Conservation (phyloP, 2,329 filamentous ascomycete species). For the Exophiala sp. region DNA sequence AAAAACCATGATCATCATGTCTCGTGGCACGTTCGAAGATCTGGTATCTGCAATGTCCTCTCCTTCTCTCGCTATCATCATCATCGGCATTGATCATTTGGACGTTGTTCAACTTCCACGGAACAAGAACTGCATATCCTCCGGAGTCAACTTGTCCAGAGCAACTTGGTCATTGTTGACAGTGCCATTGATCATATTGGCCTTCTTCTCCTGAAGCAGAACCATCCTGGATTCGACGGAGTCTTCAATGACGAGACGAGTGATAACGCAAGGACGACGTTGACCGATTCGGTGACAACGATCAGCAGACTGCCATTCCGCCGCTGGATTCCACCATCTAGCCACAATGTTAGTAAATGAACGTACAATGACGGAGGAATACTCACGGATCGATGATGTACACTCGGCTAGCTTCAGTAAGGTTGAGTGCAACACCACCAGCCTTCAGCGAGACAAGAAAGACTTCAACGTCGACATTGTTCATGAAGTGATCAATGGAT, state of each 20-base stretch:
- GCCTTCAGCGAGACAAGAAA: slow-evolving; percentile 96
- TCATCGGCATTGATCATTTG: too few species aligned
- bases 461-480: slow-evolving; percentile 86
- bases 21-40: too few species aligned
- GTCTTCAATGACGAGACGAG: slow-evolving; percentile 91
- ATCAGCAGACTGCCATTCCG: slow-evolving; percentile 97
- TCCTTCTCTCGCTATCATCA: background rate
- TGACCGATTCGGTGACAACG: slow-evolving; percentile 93
- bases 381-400: slow-evolving; percentile 95
- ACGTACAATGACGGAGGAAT: background rate
- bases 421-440: slow-evolving; percentile 88
- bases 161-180: slow-evolving; percentile 90
- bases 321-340: slow-evolving; percentile 99
- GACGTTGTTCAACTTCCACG: slow-evolving; percentile 53
- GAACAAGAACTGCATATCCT: slow-evolving; percentile 97
- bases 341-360: slow-evolving; percentile 1
- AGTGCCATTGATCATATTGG: slow-evolving; percentile 94
- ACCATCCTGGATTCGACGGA: slow-evolving; percentile 96
- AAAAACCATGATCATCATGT: too few species aligned
- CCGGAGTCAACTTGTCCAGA: slow-evolving; percentile 83
- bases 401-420: slow-evolving; percentile 90
- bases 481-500: slow-evolving; percentile 96
- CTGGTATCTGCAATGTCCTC: background rate
- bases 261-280: slow-evolving; percentile 88
- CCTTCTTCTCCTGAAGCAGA: slow-evolving; percentile 95